Percentiles rank a stretch among this genome's conserved stretches.
Evolutionary conservation across 371 early-diverging fungal species (phyloP).

Genomic region (Smittium culicis): DNA sequence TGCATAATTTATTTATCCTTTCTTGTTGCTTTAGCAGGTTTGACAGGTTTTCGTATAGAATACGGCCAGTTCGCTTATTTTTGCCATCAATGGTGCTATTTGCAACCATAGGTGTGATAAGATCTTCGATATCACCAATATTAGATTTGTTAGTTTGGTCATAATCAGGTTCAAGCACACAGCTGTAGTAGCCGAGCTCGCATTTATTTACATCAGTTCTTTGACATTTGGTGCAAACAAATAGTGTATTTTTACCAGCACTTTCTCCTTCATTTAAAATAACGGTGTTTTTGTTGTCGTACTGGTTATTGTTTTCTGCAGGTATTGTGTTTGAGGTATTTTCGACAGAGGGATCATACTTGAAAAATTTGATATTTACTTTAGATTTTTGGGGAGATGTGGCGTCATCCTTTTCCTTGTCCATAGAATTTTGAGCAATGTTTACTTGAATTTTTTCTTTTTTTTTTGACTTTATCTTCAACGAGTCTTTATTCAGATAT

Average conservation of each 20-base stretch:
- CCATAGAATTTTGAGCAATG: no score
- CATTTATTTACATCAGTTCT: slow-evolving; percentile 28
- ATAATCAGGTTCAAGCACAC: slow-evolving; percentile 23
- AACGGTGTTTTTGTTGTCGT: no score
- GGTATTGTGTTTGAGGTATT: no score
- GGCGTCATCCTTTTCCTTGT: no score
- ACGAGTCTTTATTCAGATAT: no score
- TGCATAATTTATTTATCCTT: slow-evolving; percentile 23
- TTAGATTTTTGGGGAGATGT: no score
- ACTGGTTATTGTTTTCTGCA: no score
- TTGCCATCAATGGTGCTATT: slow-evolving; percentile 24
- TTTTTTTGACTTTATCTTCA: no score
- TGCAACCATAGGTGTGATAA: slow-evolving; percentile 27
- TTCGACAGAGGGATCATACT: no score
- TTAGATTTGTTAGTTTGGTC: slow-evolving; percentile 19
- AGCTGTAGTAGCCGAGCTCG: slow-evolving; percentile 21
- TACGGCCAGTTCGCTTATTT: slow-evolving; percentile 30
- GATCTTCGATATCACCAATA: slow-evolving; percentile 29
- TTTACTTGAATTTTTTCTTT: no score
- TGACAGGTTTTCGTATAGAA: slow-evolving; percentile 28
- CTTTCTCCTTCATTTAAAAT: no score
- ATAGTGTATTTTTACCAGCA: slow-evolving; percentile 17
- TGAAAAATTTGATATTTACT: no score
- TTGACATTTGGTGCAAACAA: slow-evolving; percentile 32
- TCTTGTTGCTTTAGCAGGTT: slow-evolving; percentile 27